phyloP scores from a whole-genome alignment of 2,329 filamentous ascomycete genomes.

The Parafenestella ontariensis region DNA sequence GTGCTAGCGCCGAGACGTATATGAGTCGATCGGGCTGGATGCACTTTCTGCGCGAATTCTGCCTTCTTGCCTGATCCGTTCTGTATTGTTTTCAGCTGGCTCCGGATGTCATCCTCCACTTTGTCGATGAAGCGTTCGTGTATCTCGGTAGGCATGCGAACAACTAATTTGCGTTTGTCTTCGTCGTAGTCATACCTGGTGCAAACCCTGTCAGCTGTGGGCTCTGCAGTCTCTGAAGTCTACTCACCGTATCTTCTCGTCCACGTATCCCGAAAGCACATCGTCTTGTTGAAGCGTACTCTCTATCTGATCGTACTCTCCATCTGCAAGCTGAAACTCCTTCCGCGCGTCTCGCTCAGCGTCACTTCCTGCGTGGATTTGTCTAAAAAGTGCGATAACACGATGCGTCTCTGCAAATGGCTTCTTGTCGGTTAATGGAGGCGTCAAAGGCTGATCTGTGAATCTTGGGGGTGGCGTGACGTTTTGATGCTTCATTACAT shows the following conservation, averaged over 20 bases:
- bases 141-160: slow-evolving; percentile 30
- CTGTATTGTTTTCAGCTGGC: slow-evolving; percentile 25
- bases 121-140: slow-evolving; percentile 25
- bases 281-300: slow-evolving; percentile 16
- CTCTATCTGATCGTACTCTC: slow-evolving; percentile 23
- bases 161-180: slow-evolving; percentile 12
- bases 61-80: slow-evolving; percentile 18
- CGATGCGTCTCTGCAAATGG: slow-evolving; percentile 15
- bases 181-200: slow-evolving; percentile 28
- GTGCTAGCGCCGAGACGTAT: slow-evolving; percentile 16
- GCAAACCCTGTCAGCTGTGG: slow-evolving; percentile 10
- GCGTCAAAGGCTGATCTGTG: slow-evolving; percentile 23
- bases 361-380: slow-evolving; percentile 22
- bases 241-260: slow-evolving; percentile 25
- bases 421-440: slow-evolving; percentile 28
- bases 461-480: slow-evolving; percentile 26
- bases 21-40: slow-evolving; percentile 19
- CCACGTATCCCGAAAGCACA: slow-evolving; percentile 18
- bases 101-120: slow-evolving; percentile 27
- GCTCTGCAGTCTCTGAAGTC: slow-evolving; percentile 1
- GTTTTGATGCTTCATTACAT: slow-evolving; percentile 8
- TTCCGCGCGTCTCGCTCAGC: slow-evolving; percentile 12
- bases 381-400: slow-evolving; percentile 26
- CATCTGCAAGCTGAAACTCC: slow-evolving; percentile 22
- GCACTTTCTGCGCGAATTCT: slow-evolving; percentile 29